Evolutionary conservation across 257 asterid species (phyloP).

Genomic region (Pogostemon cablin): DNA sequence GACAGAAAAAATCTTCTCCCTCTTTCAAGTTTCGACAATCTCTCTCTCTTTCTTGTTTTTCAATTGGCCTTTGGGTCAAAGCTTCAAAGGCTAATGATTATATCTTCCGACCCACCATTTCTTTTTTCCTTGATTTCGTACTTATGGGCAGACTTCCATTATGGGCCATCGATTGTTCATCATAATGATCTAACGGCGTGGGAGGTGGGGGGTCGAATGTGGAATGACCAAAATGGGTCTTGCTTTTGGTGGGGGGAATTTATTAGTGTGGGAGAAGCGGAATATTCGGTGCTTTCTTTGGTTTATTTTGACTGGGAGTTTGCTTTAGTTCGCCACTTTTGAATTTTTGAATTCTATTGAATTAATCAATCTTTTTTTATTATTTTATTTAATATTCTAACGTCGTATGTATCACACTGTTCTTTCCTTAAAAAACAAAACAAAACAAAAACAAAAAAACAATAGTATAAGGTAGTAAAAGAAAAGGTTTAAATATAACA

Average conservation of each 20-base stretch:
- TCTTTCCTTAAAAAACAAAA: too few species aligned
- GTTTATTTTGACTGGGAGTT: slow-evolving; percentile 38
- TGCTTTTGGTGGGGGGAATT: background rate
- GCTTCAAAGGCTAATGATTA: slow-evolving; percentile 50
- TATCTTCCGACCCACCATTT: slow-evolving; percentile 51
- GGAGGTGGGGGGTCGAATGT: background rate
- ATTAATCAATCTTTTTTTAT: slow-evolving; percentile 8
- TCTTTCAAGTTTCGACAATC: slow-evolving; percentile 27
- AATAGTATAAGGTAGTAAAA: too few species aligned
- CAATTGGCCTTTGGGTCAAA: slow-evolving; percentile 42
- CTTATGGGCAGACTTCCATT: slow-evolving; percentile 32
- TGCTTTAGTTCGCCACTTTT: slow-evolving; percentile 27
- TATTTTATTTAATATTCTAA: slow-evolving; percentile 3
- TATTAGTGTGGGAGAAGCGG: slow-evolving; percentile 39
- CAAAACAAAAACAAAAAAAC: too few species aligned
- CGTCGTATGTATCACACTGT: too few species aligned
- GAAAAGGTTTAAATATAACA: too few species aligned
- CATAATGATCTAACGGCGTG: slow-evolving; percentile 36
- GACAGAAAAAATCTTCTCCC: slow-evolving; percentile 32
- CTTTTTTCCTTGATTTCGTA: slow-evolving; percentile 41
- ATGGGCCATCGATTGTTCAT: slow-evolving; percentile 37
- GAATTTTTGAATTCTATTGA: slow-evolving; percentile 38
- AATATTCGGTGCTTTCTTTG: slow-evolving; percentile 43
- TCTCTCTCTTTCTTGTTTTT: background rate
- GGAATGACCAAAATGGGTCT: slow-evolving; percentile 31